Percentiles rank a stretch among this genome's conserved stretches.
Evolutionary conservation across 1,139 yeast genomes (phyloP).

Genomic region (Taphrina communis): DNA sequence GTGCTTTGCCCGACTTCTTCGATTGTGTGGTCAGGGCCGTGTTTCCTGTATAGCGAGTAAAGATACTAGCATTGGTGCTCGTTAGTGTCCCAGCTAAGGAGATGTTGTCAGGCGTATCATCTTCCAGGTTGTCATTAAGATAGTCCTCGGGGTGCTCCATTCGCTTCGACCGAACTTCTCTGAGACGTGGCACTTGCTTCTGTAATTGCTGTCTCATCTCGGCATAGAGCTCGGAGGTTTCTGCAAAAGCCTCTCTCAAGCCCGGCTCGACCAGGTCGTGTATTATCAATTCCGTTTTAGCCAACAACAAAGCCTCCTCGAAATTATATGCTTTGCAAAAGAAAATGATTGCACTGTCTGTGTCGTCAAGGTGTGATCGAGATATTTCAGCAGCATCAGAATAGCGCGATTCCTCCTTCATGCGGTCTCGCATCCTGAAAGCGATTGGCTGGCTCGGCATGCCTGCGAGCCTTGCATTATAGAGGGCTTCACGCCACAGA

Average conservation of each 20-base stretch:
- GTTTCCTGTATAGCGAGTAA: conserved; percentile 93
- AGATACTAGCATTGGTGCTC: conserved; percentile 88
- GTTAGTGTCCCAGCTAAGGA: conserved; percentile 95
- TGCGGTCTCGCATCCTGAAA: conserved; percentile 60
- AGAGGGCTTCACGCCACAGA: conserved; percentile 83
- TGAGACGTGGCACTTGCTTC: conserved; percentile 80
- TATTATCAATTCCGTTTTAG: conserved; percentile 51
- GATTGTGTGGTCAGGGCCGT: conserved; percentile 75
- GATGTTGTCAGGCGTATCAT: conserved; percentile 86
- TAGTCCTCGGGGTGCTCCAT: conserved; percentile 83
- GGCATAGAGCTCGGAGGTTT: conserved; percentile 82
- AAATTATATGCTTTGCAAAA: conserved; percentile 78
- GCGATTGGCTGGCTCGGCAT: conserved; percentile 44
- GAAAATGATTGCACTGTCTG: conserved; percentile 66
- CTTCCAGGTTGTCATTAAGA: conserved; percentile 55
- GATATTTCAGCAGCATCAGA: conserved; percentile 84
- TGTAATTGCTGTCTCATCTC: conserved; percentile 86
- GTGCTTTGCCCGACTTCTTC: conserved; percentile 92
- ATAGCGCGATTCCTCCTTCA: conserved; percentile 74
- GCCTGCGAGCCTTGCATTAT: conserved; percentile 59
- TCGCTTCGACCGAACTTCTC: conserved; percentile 84
- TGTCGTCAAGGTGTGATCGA: conserved; percentile 63
- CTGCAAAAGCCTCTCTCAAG: conserved; percentile 84
- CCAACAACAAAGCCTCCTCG: conserved; percentile 76
- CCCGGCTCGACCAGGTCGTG: conserved; percentile 73